phyloP scores from a whole-genome alignment of 1,284 basidiomycete species.

The Austroboletus novae-zelandiae region DNA sequence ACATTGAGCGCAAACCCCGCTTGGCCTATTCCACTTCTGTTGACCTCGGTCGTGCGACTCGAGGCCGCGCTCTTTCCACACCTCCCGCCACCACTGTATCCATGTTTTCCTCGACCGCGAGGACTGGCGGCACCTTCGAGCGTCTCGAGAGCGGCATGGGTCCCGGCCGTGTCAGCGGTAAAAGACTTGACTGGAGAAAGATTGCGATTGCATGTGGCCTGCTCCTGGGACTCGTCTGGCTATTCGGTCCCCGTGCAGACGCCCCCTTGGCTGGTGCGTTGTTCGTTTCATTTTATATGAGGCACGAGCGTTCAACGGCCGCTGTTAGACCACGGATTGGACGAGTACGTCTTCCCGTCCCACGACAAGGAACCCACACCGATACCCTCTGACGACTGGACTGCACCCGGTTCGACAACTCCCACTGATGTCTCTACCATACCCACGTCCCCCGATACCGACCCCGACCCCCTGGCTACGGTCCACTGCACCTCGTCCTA shows the following conservation, averaged over 20 bases:
- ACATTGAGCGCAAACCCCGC: conserved; percentile 20
- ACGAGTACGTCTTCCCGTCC: conserved; percentile 23
- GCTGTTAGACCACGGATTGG: conserved; percentile 15
- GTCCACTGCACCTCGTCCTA: conserved; percentile 64
- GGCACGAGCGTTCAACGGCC: background rate
- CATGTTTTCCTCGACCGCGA: conserved; percentile 39
- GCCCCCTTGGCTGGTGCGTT: conserved; percentile 19
- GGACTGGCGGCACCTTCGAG: conserved; percentile 54
- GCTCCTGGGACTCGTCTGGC: conserved; percentile 58
- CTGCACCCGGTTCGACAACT: background rate
- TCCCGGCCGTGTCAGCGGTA: conserved; percentile 34
- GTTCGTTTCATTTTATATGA: background rate
- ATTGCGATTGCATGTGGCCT: conserved; percentile 54
- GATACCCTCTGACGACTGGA: background rate
- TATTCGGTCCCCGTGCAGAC: conserved; percentile 53
- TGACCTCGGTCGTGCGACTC: conserved; percentile 22
- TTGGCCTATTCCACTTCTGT: conserved; percentile 31
- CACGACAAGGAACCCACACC: conserved; percentile 14
- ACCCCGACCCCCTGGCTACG: conserved; percentile 64
- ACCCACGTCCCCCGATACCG: conserved; percentile 56
- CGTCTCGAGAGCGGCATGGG: conserved; percentile 63
- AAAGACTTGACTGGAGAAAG: conserved; percentile 62
- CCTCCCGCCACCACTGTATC: conserved; percentile 2
- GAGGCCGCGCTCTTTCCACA: conserved; percentile 17
- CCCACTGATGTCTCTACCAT: conserved; percentile 7